Evolutionary conservation across 1,284 basidiomycete species (phyloP), one percentile per base, ranked within the genome.

Genomic region (Trametes sp.): DNA sequence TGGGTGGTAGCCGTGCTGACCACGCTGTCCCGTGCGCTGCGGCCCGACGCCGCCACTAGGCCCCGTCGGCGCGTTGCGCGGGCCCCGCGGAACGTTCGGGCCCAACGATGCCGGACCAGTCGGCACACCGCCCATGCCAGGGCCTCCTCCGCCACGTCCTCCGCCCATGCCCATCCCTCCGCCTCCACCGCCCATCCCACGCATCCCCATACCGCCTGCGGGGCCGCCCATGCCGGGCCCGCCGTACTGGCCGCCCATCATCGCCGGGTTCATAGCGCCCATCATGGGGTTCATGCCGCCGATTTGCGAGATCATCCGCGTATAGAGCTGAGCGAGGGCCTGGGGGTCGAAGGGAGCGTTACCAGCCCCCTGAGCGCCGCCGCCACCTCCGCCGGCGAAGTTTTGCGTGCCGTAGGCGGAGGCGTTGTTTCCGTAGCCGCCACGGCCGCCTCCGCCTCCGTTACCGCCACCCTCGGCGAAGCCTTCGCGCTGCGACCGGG

Each of bases 271-370:
- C 77, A 76, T 80, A 33, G 80, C 83, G 2, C 87, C 82, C 83
- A 93, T 91, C 74, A 84, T 82, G 4, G 78, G 77, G 45, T 77
- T 81, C 72, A 84, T 84, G 53, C 81, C 81, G 2, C 87, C 82
- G 83, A 93, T 91, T 73, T 81, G 77, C 70, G 90, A 87, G 80
- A 92, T 90, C 90, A 94, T 94, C 61, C 92, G 86, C 2, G 90
- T 92, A 74, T 93, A 94, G 23, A 94, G 82, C 36, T 87, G 82
- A 0, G 92, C 92, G 62, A 94, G 84, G 0, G 90, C 91, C 70
- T 93, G 90, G 0, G 93, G 90, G 70, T 93, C 92, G 73, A 94
- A 92, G 4, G 90, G 84, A 5, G 88, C 84, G 70, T 81, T 85
- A 24, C 78, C 79, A 14, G 61, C 79, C 11, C 61, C 68, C 42